Evolutionary conservation across 495 filamentous ascomycete genomes (phyloP), one percentile per base, ranked within the genome.

Genomic region (Penicillium steckii): DNA sequence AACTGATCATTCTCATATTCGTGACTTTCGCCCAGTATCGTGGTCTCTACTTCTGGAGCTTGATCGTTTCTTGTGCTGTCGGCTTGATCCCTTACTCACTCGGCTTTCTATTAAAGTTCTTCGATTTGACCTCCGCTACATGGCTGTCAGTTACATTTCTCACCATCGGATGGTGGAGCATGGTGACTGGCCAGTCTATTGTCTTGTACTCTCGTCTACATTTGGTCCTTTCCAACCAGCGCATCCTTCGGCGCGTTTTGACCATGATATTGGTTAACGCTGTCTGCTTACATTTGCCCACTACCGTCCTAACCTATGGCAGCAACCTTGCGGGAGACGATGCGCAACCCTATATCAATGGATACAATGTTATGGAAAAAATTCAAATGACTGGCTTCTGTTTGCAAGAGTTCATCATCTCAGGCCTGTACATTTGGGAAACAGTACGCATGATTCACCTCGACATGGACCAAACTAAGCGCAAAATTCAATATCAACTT

Each of bases 121-220:
- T 85, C 57, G 62, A 72, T 22, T 52, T 78, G n/a, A 73, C 62
- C n/a, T 61, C 59, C 4, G 65, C 53, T 15, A 56, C 57, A 45
- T 69, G 73, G 66, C 51, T 77, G 4, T 62, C 73, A 8, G 64
- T 77, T n/a, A 71, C 72, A 4, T 60, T 81, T 12, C 55, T 79
- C 42, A 75, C 74, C 23, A 48, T 82, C 17, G 84, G 85, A 15
- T 88, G 84, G 85, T 80, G 72, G 48, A 59, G 56, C 17, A 86
- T 86, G 82, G 81, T 88, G 3, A 85, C 82, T 0, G 84, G 83
- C 15, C 84, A 87, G 62, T 82, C 82, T 4, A 57, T 87, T 33
- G 84, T 88, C 9, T 72, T 88, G 17, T 88, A 83, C 67, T 87
- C 84, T 3, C 78, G 85, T n/a, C 75, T 88, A 4, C 81, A 87